These are phyloP conservation scores for Globisporangium yorkense DNA, from an alignment of 352 stramenopile genomes.

Conservation along the genomic window DNA sequence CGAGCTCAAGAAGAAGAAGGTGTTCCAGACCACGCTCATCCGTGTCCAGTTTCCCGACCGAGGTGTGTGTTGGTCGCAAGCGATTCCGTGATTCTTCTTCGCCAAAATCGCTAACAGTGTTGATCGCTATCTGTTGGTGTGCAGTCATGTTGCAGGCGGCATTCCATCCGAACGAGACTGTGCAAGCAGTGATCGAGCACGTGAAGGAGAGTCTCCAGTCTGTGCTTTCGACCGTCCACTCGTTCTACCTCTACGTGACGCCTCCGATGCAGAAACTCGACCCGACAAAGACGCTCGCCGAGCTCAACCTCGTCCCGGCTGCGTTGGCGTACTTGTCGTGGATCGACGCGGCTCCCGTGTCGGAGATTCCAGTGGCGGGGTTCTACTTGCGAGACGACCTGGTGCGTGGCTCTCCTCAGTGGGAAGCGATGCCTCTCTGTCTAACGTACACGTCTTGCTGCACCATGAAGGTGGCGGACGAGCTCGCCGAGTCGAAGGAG, in stretches of 20 bases:
- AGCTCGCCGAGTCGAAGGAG: conserved; percentile 38
- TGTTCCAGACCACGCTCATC: conserved; percentile 72
- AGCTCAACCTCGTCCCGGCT: conserved; percentile 73
- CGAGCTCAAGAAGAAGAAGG: conserved; percentile 75
- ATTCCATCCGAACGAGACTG: conserved; percentile 79
- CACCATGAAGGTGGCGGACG: conserved; percentile 19
- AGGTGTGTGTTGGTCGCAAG: conserved; percentile 26
- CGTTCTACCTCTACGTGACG: conserved; percentile 79
- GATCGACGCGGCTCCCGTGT: conserved; percentile 18
- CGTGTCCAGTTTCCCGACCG: conserved; percentile 81
- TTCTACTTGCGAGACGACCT: conserved; percentile 61
- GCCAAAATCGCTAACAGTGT: neutral
- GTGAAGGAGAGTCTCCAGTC: conserved; percentile 44
- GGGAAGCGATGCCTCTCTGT: neutral
- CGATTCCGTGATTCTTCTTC: neutral
- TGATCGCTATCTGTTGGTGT: neutral
- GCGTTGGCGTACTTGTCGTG: conserved; percentile 76
- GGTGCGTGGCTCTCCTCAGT: conserved; percentile 16
- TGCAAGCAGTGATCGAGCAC: conserved; percentile 64
- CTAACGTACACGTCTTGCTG: neutral
- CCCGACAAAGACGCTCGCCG: conserved; percentile 44
- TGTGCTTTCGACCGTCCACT: conserved; percentile 10
- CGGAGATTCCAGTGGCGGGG: conserved; percentile 19
- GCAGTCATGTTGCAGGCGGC: conserved; percentile 71
- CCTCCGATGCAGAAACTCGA: conserved; percentile 65